These are phyloP conservation scores for Vitis amurensis DNA, from an alignment of 164 flowering plant species.

Conservation along the genomic window DNA sequence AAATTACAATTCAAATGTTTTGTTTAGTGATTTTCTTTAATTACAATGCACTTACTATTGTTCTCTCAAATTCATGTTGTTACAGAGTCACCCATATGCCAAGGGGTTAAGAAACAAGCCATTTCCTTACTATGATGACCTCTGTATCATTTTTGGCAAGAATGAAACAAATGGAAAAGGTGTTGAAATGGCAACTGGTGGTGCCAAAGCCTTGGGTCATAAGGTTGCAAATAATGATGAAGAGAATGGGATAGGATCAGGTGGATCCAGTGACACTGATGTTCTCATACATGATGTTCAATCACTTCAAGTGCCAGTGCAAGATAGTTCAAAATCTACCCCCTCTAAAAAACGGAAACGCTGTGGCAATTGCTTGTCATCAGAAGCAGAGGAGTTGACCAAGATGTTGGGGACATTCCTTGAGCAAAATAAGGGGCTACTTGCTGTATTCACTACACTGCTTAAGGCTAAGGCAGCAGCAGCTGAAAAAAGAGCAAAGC, in stretches of 20 bases:
- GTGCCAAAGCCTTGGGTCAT: neutral
- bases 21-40: too few relatives aligned
- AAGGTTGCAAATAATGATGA: too few relatives aligned
- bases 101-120: slow-evolving; percentile 12
- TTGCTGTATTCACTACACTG: slow-evolving; percentile 1
- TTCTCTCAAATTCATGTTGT: neutral
- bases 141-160: neutral
- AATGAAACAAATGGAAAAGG: neutral
- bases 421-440: neutral
- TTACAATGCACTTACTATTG: too few relatives aligned
- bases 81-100: slow-evolving; percentile 3
- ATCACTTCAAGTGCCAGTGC: too few relatives aligned
- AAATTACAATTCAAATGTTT: too few relatives aligned
- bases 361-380: too few relatives aligned
- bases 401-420: neutral
- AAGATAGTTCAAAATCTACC: too few relatives aligned
- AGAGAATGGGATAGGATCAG: too few relatives aligned
- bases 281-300: too few relatives aligned
- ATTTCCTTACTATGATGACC: neutral
- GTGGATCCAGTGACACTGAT: too few relatives aligned
- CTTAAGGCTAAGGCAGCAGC: neutral
- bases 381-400: too few relatives aligned
- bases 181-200: neutral
- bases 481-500: neutral
- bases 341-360: too few relatives aligned